Evolutionary conservation across 1,139 yeast species (phyloP).

Genomic region (Geotrichum fermentans): DNA sequence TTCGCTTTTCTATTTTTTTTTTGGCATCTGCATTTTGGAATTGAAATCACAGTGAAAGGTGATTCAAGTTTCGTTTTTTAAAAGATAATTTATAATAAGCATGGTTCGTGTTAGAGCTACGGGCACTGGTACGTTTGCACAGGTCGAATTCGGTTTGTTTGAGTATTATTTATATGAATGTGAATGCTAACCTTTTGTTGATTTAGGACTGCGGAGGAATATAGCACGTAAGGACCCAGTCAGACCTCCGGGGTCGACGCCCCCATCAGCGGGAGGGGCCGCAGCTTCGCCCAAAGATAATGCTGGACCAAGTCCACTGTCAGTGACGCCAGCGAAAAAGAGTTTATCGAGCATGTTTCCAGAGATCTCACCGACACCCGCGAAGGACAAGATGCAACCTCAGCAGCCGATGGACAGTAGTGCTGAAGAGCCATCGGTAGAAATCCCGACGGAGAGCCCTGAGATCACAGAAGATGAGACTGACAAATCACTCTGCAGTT

Average conservation of each 20-base stretch:
- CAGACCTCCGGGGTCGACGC: constrained; percentile 3
- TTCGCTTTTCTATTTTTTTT: neutral
- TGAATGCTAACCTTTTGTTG: too few relatives aligned
- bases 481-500: neutral
- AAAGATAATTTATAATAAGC: neutral
- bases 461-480: neutral
- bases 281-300: neutral
- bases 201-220: constrained; percentile 7
- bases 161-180: too few relatives aligned
- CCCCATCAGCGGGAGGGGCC: neutral
- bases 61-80: neutral
- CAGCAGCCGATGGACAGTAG: neutral
- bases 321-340: neutral
- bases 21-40: too few relatives aligned
- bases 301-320: neutral
- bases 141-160: too few relatives aligned
- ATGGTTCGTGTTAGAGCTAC: constrained; percentile 14
- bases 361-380: constrained; percentile 7
- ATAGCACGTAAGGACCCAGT: constrained; percentile 11
- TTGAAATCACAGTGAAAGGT: neutral
- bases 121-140: too few relatives aligned
- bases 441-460: neutral
- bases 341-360: constrained; percentile 12
- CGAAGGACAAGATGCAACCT: neutral
- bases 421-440: neutral